Evolutionary conservation across 805 yeast genomes (phyloP), one percentile per base, ranked within the genome.

Genomic region (Yamadazyma ubonensis): DNA sequence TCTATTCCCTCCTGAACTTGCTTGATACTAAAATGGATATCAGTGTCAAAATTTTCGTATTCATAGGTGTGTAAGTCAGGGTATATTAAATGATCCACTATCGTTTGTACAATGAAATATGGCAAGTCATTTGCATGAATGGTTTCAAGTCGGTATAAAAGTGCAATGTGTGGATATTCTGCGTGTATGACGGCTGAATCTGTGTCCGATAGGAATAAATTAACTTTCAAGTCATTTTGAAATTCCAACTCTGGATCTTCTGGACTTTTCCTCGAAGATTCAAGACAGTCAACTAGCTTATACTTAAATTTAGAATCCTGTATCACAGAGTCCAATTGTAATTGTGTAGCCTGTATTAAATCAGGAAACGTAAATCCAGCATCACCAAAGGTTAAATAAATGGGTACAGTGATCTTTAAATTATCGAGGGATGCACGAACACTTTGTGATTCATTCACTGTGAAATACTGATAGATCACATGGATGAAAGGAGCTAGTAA

Each of bases 331-430:
- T 67, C 61, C 5, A 67, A 38, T 48, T 70, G 74, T 0, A 42
- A 9, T 39, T 68, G 72, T 3, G 63, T 44, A 4, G 74, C 88
- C 30, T 68, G 68, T 1, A 72, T 75, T 14, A 88, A 53, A 55
- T 88, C 96, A 0, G 91, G 90, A 49, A 81, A 80, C 12, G 62
- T 58, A 46, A 79, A 70, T 1, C 75, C 76, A 8, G 70, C 46
- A 43, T 66, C 65, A 6, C 64, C 64, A 42, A 57, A 57, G 29
- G 46, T 49, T 16, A 66, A 39, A 29, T 50, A 38, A 7, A 67
- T 33, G 22, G 36, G 41, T 15, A 37, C 29, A 15, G 11, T 5
- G 9, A 37, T 37, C 16, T 29, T 16, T 2, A 29, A 6, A 21
- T 14, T 14, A 29, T 36, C 29, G 14, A 50, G 35, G 10, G 17